Conservation (phyloP, 768 basidiomycete genomes). For the Phylloporus sp. region DNA sequence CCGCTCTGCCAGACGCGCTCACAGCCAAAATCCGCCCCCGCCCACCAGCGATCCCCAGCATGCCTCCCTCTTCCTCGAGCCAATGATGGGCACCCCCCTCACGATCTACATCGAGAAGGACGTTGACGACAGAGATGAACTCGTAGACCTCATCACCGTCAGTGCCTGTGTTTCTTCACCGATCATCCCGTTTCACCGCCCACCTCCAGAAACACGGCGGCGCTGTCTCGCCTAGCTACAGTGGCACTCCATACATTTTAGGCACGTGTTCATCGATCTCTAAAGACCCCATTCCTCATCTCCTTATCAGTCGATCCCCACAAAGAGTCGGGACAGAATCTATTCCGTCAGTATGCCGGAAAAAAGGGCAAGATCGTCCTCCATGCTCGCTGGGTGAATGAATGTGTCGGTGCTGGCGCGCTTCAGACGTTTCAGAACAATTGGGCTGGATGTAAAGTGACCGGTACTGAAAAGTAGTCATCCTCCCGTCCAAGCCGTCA, state of each 20-base stretch:
- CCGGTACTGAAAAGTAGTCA: slow-evolving; percentile 67
- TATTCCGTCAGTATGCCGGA: slow-evolving; percentile 73
- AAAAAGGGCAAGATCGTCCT: slow-evolving; percentile 82
- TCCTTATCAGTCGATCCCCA: slow-evolving; percentile 63
- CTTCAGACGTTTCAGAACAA: slow-evolving; percentile 73
- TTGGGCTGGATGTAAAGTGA: slow-evolving; percentile 81
- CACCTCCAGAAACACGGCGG: slow-evolving; percentile 70
- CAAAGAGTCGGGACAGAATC: slow-evolving; percentile 74
- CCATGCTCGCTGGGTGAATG: slow-evolving; percentile 68
- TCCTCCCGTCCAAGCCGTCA: not conserved
- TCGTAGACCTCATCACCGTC: slow-evolving; percentile 66
- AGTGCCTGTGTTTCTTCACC: slow-evolving; percentile 28
- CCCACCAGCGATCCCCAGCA: slow-evolving; percentile 34
- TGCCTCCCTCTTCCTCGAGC: slow-evolving; percentile 67
- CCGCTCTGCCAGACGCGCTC: slow-evolving; percentile 54
- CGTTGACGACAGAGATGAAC: slow-evolving; percentile 60
- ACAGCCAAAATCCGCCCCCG: slow-evolving; percentile 29
- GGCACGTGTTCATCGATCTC: slow-evolving; percentile 43
- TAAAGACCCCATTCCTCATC: slow-evolving; percentile 2
- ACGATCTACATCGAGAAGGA: slow-evolving; percentile 79
- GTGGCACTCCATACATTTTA: slow-evolving; percentile 74
- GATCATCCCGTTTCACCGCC: slow-evolving; percentile 6
- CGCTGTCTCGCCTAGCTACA: slow-evolving; percentile 68
- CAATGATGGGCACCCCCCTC: slow-evolving; percentile 75
- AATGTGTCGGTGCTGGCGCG: slow-evolving; percentile 65